Percentiles rank a stretch among this genome's conserved stretches.
Evolutionary conservation across 2,329 filamentous ascomycete genomes (phyloP).

Genomic region (Curvularia sp.): DNA sequence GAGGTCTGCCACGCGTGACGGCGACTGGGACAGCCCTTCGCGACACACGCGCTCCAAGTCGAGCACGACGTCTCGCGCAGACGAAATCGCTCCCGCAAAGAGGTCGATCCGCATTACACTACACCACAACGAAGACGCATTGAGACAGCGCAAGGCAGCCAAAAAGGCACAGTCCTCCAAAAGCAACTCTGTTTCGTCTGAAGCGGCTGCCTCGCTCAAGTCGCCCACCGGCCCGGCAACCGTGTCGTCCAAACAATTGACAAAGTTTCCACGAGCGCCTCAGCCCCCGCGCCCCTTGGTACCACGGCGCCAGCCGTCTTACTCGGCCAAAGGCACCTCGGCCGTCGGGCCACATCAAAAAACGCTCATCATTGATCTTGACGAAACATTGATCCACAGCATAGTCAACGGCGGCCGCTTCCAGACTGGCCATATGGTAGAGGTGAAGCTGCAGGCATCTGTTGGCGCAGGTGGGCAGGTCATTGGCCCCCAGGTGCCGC

Average conservation of each 20-base stretch:
- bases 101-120: constrained; percentile 91
- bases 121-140: constrained; percentile 79
- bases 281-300: constrained; percentile 89
- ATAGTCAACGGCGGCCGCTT: constrained; percentile 96
- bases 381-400: constrained; percentile 97
- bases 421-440: constrained; percentile 98
- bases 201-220: constrained; percentile 75
- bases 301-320: constrained; percentile 87
- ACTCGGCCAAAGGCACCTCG: constrained; percentile 60
- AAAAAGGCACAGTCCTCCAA: constrained; percentile 60
- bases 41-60: constrained; percentile 72
- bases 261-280: constrained; percentile 88
- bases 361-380: constrained; percentile 92
- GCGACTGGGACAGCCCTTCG: constrained; percentile 48
- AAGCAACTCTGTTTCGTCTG: constrained; percentile 48
- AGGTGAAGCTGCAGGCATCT: constrained; percentile 83
- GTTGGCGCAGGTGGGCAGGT: constrained; percentile 72
- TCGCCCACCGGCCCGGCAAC: constrained; percentile 85
- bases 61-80: constrained; percentile 54
- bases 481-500: constrained; percentile 87
- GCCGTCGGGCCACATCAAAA: constrained; percentile 67
- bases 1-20: constrained; percentile 44
- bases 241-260: constrained; percentile 66
- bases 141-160: constrained; percentile 76
- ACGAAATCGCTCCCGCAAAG: constrained; percentile 72